Conservation (phyloP, 495 filamentous ascomycete species). For the Talaromyces proteolyticus region DNA sequence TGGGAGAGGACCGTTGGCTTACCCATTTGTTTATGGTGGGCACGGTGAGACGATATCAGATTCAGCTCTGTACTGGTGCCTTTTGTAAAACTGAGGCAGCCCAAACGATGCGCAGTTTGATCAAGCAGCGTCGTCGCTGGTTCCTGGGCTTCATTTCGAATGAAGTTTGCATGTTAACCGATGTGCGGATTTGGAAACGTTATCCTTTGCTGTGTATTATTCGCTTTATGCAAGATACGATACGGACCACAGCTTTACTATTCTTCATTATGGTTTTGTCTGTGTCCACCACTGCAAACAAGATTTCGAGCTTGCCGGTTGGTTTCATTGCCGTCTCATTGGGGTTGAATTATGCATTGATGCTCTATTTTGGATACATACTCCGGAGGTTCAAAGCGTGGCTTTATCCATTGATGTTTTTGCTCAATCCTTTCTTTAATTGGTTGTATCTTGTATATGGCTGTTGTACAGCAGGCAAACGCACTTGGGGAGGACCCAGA, state of each 20-base stretch:
- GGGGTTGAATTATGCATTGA: slow-evolving; percentile 89
- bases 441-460: slow-evolving; percentile 95
- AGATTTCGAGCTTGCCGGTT: slow-evolving; percentile 70
- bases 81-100: slow-evolving; percentile 99
- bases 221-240: slow-evolving; percentile 94
- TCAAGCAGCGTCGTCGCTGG: slow-evolving; percentile 96
- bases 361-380: slow-evolving; percentile 91
- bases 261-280: slow-evolving; percentile 95
- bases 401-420: slow-evolving; percentile 94
- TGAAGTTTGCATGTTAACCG: slow-evolving; percentile 97
- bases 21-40: slow-evolving; percentile 99
- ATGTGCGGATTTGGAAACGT: slow-evolving; percentile 81
- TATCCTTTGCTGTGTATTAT: slow-evolving; percentile 88
- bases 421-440: slow-evolving; percentile 95
- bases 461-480: slow-evolving; percentile 87
- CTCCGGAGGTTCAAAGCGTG: slow-evolving; percentile 87
- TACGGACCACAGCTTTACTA: slow-evolving; percentile 88
- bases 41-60: slow-evolving; percentile 86
- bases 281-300: slow-evolving; percentile 77
- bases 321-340: slow-evolving; percentile 96
- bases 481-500: slow-evolving; percentile 94
- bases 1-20: slow-evolving; percentile 95
- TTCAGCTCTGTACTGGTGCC: slow-evolving; percentile 93
- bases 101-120: slow-evolving; percentile 74
- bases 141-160: slow-evolving; percentile 98